Percentiles rank a stretch among this genome's conserved stretches.
Conservation (phyloP, 116 monocot genomes). For the Phalaenopsis hybrid region DNA sequence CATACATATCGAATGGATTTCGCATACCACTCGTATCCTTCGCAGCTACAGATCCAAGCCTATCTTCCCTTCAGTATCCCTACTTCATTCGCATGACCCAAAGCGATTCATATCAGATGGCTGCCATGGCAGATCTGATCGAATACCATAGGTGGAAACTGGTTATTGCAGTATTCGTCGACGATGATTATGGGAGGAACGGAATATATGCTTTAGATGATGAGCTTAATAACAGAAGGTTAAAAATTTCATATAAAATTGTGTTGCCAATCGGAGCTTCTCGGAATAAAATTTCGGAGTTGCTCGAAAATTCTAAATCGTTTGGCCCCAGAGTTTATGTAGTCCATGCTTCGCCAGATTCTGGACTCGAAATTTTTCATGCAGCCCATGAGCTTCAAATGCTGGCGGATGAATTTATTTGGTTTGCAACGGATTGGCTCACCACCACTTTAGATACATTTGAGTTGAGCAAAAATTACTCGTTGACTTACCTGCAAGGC, state of each 20-base stretch:
- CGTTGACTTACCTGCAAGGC: constrained; percentile 30
- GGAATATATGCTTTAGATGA: constrained; percentile 37
- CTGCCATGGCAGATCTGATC: constrained; percentile 49
- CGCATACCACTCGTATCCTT: constrained; percentile 52
- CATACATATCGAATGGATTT: constrained; percentile 34
- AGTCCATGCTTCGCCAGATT: constrained; percentile 46
- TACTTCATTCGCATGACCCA: constrained; percentile 43
- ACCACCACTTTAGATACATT: constrained; percentile 28
- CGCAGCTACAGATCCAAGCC: constrained; percentile 46
- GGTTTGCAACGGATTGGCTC: constrained; percentile 59
- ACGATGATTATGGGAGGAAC: constrained; percentile 54
- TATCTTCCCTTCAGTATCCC: constrained; percentile 45
- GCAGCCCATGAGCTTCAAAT: constrained; percentile 39
- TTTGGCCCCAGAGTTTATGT: constrained; percentile 50
- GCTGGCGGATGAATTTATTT: constrained; percentile 50
- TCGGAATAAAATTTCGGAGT: constrained; percentile 14
- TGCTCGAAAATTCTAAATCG: constrained; percentile 29
- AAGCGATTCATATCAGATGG: constrained; percentile 54
- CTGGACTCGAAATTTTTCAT: constrained; percentile 36
- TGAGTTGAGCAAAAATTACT: background rate
- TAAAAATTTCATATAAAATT: constrained; percentile 36
- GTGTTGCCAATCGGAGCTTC: constrained; percentile 31
- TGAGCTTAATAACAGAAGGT: constrained; percentile 34
- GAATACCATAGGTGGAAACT: constrained; percentile 39
- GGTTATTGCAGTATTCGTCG: constrained; percentile 45